Conservation (phyloP, 2,329 filamentous ascomycete species). For the Scleromitrula shiraiana region DNA sequence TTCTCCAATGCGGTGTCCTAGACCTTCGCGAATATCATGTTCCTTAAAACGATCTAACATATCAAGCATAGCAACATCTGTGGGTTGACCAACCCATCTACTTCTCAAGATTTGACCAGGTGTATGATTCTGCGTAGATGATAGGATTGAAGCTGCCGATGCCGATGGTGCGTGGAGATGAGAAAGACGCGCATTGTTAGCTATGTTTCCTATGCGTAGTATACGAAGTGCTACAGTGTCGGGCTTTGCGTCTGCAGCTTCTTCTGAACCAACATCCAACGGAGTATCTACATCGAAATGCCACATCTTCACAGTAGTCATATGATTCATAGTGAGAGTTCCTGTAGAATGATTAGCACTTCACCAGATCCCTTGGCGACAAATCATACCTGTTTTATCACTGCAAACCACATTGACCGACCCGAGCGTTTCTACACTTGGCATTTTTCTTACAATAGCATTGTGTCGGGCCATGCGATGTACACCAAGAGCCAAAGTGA, state of each 20-base stretch:
- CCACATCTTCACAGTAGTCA: constrained; percentile 97
- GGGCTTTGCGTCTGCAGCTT: constrained; percentile 48
- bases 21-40: constrained; percentile 79
- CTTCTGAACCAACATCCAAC: constrained; percentile 42
- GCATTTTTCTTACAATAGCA: constrained; percentile 90
- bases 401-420: constrained; percentile 99
- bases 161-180: constrained; percentile 62
- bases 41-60: constrained; percentile 85
- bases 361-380: not conserved
- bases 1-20: constrained; percentile 75
- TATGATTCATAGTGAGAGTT: constrained; percentile 93
- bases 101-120: constrained; percentile 61
- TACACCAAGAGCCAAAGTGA: constrained; percentile 89
- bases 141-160: constrained; percentile 71
- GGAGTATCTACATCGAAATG: constrained; percentile 63
- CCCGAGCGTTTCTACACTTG: constrained; percentile 93
- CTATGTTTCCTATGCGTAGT: constrained; percentile 87
- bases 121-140: constrained; percentile 61
- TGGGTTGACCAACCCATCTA: constrained; percentile 93
- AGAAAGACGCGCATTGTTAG: constrained; percentile 83
- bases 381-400: constrained; percentile 73
- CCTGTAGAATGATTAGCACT: constrained; percentile 39
- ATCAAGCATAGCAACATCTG: constrained; percentile 94
- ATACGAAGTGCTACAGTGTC: constrained; percentile 72
- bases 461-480: constrained; percentile 93